These are phyloP conservation scores for Cladosporium sp. DNA, from an alignment of 2,329 filamentous ascomycete genomes.

Conservation along the genomic window DNA sequence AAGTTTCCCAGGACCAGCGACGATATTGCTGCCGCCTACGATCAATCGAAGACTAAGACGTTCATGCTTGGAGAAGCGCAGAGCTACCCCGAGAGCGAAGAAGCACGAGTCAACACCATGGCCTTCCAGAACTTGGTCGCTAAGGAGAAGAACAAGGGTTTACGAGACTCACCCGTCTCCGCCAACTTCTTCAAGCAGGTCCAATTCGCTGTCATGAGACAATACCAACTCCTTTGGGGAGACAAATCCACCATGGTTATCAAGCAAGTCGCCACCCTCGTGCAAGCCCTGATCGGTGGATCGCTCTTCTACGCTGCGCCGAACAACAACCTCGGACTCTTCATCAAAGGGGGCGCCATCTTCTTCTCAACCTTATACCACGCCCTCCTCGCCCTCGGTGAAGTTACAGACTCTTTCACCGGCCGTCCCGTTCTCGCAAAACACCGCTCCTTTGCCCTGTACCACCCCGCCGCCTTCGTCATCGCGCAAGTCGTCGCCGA, in stretches of 20 bases:
- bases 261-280: constrained; percentile 59
- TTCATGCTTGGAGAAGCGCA: constrained; percentile 57
- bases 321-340: constrained; percentile 58
- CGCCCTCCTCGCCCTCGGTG: constrained; percentile 62
- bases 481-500: constrained; percentile 54
- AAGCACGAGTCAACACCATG: constrained; percentile 52
- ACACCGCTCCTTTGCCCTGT: constrained; percentile 44
- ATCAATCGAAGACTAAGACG: constrained; percentile 51
- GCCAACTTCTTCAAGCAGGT: constrained; percentile 58
- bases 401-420: constrained; percentile 58
- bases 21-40: constrained; percentile 52
- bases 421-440: constrained; percentile 49
- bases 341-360: constrained; percentile 62
- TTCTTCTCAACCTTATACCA: constrained; percentile 67
- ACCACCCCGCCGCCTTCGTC: constrained; percentile 43
- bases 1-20: constrained; percentile 47
- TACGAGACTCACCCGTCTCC: constrained; percentile 59
- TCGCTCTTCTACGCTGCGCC: constrained; percentile 69
- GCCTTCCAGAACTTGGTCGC: constrained; percentile 56
- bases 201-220: constrained; percentile 56
- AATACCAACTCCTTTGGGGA: constrained; percentile 66
- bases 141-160: constrained; percentile 55
- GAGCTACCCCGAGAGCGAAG: constrained; percentile 54
- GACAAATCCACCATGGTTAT: constrained; percentile 65
- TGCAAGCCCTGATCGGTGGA: constrained; percentile 63